Conservation (phyloP, 257 asterid species). For the Mitragyna speciosa region DNA sequence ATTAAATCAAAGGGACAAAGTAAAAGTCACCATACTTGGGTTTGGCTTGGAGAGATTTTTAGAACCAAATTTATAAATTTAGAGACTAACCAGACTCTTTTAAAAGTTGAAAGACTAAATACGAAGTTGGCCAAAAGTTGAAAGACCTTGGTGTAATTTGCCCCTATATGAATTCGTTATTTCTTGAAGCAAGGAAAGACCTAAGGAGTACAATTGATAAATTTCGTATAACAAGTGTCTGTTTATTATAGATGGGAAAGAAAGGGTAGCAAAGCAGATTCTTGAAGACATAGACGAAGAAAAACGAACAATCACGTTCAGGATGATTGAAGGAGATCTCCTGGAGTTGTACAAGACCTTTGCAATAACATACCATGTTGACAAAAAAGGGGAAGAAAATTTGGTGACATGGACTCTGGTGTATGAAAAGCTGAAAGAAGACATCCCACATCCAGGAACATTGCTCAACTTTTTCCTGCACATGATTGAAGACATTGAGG, state of each 20-base stretch:
- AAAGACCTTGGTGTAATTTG: too few relatives aligned
- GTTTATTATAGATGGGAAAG: slow-evolving; percentile 29
- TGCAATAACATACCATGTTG: slow-evolving; percentile 27
- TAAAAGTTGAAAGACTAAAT: too few relatives aligned
- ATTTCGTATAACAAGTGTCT: neutral
- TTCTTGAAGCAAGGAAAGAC: too few relatives aligned
- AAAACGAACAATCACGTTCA: slow-evolving; percentile 37
- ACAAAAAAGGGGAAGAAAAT: slow-evolving; percentile 30
- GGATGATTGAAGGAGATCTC: slow-evolving; percentile 44
- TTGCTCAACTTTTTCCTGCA: slow-evolving; percentile 30
- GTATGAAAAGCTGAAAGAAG: slow-evolving; percentile 38
- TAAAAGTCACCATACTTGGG: too few relatives aligned
- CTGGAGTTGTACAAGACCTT: slow-evolving; percentile 39
- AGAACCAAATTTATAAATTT: too few relatives aligned
- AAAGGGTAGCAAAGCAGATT: slow-evolving; percentile 33
- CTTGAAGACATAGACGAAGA: slow-evolving; percentile 41
- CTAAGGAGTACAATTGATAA: too few relatives aligned
- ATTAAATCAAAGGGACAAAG: too few relatives aligned
- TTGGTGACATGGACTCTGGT: slow-evolving; percentile 39
- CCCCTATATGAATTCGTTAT: too few relatives aligned
- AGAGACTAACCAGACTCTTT: too few relatives aligned
- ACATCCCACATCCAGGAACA: slow-evolving; percentile 33
- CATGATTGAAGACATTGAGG: slow-evolving; percentile 43
- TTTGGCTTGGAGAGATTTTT: too few relatives aligned
- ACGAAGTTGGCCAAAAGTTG: too few relatives aligned